phyloP scores from a whole-genome alignment of 352 stramenopile genomes.

The Globisporangium megalacanthum region DNA sequence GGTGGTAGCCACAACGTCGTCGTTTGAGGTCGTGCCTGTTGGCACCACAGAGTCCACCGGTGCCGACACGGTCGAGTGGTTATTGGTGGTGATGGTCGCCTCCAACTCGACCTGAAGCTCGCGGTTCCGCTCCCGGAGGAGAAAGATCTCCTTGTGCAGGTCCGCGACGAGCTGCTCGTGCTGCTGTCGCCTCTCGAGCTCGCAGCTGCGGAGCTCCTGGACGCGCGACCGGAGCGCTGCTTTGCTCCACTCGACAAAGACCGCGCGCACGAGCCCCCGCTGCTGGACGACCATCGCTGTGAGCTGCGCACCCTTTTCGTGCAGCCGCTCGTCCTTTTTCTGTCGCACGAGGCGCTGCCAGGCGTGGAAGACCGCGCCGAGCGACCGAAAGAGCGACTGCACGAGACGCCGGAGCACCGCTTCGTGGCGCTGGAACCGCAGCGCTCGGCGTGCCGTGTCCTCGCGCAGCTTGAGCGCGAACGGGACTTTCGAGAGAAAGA shows the following conservation, averaged over 20 bases:
- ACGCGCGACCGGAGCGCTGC: constrained; percentile 17
- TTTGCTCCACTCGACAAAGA: constrained; percentile 55
- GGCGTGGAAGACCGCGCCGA: constrained; percentile 49
- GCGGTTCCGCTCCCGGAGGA: constrained; percentile 27
- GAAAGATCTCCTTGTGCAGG: constrained; percentile 32
- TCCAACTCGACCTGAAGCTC: constrained; percentile 13
- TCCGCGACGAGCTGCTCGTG: constrained; percentile 29
- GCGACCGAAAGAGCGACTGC: constrained; percentile 43
- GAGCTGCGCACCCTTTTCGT: constrained; percentile 42
- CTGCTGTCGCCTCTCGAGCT: constrained; percentile 17
- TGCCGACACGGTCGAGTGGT: not conserved
- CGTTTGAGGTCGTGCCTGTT: not conserved
- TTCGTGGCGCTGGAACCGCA: constrained; percentile 35
- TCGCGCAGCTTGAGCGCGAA: constrained; percentile 38
- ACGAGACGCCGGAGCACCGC: constrained; percentile 42
- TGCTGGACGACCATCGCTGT: constrained; percentile 49
- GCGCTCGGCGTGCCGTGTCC: constrained; percentile 22
- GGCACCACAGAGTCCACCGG: not conserved
- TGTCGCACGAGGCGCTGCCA: constrained; percentile 36
- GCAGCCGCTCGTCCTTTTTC: constrained; percentile 32
- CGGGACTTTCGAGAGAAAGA: constrained; percentile 39
- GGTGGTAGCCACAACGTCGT: too few relatives aligned
- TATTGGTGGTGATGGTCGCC: not conserved
- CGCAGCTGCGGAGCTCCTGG: constrained; percentile 19
- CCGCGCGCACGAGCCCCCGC: constrained; percentile 34